phyloP scores from a whole-genome alignment of 768 basidiomycete species.

The Pholiota molesta region DNA sequence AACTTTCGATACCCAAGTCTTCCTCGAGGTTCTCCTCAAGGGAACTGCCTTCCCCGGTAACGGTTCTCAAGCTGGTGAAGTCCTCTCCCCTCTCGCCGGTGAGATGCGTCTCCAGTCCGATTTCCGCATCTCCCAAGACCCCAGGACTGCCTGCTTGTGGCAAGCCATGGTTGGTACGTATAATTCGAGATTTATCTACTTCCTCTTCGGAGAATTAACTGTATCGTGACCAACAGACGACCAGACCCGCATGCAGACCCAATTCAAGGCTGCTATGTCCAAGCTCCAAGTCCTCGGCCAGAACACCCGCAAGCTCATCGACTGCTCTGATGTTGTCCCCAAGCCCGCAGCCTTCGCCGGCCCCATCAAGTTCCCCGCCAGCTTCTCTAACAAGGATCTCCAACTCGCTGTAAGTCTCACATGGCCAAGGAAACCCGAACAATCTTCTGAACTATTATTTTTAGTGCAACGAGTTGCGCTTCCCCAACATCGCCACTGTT shows the following conservation, averaged over 20 bases:
- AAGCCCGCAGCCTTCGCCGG: constrained; percentile 20
- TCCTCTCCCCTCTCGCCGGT: constrained; percentile 24
- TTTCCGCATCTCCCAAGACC: constrained; percentile 25
- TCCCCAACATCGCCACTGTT: constrained; percentile 24
- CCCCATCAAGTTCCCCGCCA: constrained; percentile 27
- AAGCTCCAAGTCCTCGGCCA: constrained; percentile 38
- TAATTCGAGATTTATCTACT: no score
- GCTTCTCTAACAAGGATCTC: constrained; percentile 22
- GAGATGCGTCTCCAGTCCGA: constrained; percentile 29
- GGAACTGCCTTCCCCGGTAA: constrained; percentile 24
- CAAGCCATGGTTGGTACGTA: constrained; percentile 22
- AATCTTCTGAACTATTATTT: neutral
- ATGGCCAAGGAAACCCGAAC: neutral
- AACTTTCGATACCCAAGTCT: constrained; percentile 37
- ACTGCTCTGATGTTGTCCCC: constrained; percentile 38
- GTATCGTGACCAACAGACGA: constrained; percentile 17
- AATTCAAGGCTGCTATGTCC: constrained; percentile 35
- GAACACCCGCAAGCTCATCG: constrained; percentile 29
- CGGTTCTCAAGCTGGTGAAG: constrained; percentile 24
- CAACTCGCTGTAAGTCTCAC: constrained; percentile 16
- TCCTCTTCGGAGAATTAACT: neutral
- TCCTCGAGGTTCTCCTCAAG: constrained; percentile 37
- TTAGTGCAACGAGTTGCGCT: constrained; percentile 18
- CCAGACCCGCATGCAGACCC: constrained; percentile 25
- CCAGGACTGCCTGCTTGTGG: constrained; percentile 29